A percentile compares a stretch with the other conserved stretches of the same genome.
Conservation (phyloP, 306 rosid genomes). For the Vigna nakashimae region DNA sequence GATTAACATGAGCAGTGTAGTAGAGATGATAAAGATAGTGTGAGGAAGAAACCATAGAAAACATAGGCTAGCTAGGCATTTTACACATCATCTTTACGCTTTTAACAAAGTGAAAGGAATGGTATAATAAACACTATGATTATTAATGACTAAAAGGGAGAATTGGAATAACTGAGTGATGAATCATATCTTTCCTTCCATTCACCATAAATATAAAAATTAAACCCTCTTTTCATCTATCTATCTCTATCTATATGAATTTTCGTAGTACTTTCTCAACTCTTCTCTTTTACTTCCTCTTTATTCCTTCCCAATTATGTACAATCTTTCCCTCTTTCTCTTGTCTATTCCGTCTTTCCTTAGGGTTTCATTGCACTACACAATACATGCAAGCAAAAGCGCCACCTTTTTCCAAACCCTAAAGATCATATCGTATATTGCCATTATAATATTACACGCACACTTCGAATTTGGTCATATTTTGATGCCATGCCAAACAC, state of each 20-base stretch:
- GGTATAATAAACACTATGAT: constrained; percentile 8
- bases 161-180: constrained; percentile 28
- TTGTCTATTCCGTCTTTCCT: constrained; percentile 36
- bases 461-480: constrained; percentile 17
- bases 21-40: constrained; percentile 8
- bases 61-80: background rate
- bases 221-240: background rate
- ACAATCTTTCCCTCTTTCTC: constrained; percentile 44
- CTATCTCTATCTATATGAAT: constrained; percentile 34
- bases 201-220: constrained; percentile 9
- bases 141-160: constrained; percentile 31
- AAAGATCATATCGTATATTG: background rate
- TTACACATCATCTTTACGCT: constrained; percentile 27
- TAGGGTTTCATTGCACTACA: background rate
- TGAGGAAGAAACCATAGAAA: background rate
- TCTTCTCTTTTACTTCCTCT: constrained; percentile 31
- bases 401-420: constrained; percentile 18
- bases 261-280: constrained; percentile 42
- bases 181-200: constrained; percentile 20
- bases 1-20: background rate
- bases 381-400: constrained; percentile 29
- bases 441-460: background rate
- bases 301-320: constrained; percentile 32
- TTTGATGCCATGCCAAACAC: constrained; percentile 37
- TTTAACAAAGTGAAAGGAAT: constrained; percentile 39